These are phyloP conservation scores for Diaporthe sp. DNA, from an alignment of 2,329 filamentous ascomycete genomes.

Conservation along the genomic window DNA sequence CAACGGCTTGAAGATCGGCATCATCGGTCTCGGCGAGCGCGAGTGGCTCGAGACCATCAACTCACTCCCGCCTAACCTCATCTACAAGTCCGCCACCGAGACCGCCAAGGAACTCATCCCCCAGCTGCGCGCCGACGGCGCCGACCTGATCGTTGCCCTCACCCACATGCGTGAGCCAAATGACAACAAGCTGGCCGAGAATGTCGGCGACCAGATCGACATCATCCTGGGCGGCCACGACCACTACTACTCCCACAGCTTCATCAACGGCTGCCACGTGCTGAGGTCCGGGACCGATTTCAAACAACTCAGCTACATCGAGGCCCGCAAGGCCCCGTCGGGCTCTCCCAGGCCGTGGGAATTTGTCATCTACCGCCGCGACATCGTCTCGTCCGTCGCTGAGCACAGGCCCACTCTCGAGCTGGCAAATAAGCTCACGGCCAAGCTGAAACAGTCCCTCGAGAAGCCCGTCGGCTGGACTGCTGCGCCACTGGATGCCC, in stretches of 20 bases:
- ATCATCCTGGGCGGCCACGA: constrained; percentile 92
- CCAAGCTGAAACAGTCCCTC: constrained; percentile 80
- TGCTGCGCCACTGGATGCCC: constrained; percentile 83
- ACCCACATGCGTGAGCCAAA: constrained; percentile 92
- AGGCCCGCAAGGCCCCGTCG: constrained; percentile 73
- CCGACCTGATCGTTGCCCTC: constrained; percentile 85
- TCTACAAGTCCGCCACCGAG: constrained; percentile 83
- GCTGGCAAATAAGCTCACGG: constrained; percentile 78
- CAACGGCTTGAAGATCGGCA: constrained; percentile 87
- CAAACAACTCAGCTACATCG: constrained; percentile 91
- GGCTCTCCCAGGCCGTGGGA: constrained; percentile 74
- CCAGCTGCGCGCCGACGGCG: constrained; percentile 79
- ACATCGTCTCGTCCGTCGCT: constrained; percentile 78
- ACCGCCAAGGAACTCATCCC: constrained; percentile 84
- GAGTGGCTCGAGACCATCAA: constrained; percentile 95
- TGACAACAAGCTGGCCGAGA: constrained; percentile 86
- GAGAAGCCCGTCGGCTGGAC: constrained; percentile 90
- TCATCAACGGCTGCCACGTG: constrained; percentile 85
- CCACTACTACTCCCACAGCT: constrained; percentile 85
- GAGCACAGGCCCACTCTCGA: constrained; percentile 72
- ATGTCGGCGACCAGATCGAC: constrained; percentile 82
- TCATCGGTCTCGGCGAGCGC: constrained; percentile 88
- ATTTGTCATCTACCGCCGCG: constrained; percentile 81
- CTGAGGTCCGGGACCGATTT: constrained; percentile 93
- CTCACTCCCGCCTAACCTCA: constrained; percentile 82